A percentile compares a stretch with the other conserved stretches of the same genome.
Conservation (phyloP, 768 basidiomycete genomes). For the Lentinula edodes region DNA sequence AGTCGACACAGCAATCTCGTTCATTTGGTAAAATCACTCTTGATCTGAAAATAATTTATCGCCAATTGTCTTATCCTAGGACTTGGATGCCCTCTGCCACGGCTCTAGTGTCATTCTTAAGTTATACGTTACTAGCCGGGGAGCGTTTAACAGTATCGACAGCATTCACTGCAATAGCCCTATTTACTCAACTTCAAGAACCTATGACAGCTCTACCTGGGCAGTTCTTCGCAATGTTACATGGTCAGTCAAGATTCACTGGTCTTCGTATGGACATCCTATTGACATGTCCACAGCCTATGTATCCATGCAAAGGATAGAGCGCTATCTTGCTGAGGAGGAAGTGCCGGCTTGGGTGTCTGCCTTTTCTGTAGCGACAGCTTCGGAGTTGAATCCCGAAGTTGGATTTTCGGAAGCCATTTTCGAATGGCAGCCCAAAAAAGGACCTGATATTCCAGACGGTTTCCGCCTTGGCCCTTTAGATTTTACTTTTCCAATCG, state of each 20-base stretch:
- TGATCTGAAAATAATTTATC: not conserved
- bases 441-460: slow-evolving; percentile 18
- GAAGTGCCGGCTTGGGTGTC: slow-evolving; percentile 81
- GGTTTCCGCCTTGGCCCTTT: slow-evolving; percentile 55
- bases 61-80: slow-evolving; percentile 28
- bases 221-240: slow-evolving; percentile 58
- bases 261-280: slow-evolving; percentile 2
- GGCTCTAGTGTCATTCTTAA: slow-evolving; percentile 56
- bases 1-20: slow-evolving; percentile 54
- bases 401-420: slow-evolving; percentile 51
- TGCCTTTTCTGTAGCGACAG: slow-evolving; percentile 38
- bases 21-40: slow-evolving; percentile 50
- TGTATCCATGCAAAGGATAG: slow-evolving; percentile 79
- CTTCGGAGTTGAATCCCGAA: slow-evolving; percentile 14
- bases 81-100: slow-evolving; percentile 71
- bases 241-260: slow-evolving; percentile 33
- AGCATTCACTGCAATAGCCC: slow-evolving; percentile 74
- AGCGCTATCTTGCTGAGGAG: slow-evolving; percentile 62
- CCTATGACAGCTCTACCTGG: slow-evolving; percentile 62
- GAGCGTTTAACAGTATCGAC: slow-evolving; percentile 69
- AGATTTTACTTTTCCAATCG: slow-evolving; percentile 51
- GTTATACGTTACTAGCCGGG: slow-evolving; percentile 61
- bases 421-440: slow-evolving; percentile 51
- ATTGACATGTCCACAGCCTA: slow-evolving; percentile 36
- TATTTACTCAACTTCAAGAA: slow-evolving; percentile 67